phyloP scores from a whole-genome alignment of 176 grass and related monocot genomes.

The Zea luxurians region DNA sequence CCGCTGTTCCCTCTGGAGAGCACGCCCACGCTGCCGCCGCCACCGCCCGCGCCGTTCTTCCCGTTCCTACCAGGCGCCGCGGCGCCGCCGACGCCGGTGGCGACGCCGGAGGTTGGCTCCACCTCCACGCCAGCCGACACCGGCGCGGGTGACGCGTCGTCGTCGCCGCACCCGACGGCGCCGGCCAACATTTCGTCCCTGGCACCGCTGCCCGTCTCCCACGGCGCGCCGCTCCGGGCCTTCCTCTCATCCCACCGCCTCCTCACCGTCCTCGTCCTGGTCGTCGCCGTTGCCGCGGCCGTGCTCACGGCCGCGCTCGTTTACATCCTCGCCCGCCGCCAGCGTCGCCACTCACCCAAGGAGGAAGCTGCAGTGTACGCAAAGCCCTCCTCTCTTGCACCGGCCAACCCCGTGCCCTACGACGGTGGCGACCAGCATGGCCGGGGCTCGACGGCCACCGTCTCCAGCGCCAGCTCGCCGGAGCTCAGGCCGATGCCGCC shows the following conservation, averaged over 20 bases:
- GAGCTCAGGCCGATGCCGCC: slow-evolving; percentile 90
- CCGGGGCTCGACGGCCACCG: slow-evolving; percentile 41
- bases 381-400: slow-evolving; percentile 42
- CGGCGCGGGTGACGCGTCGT: background rate
- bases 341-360: slow-evolving; percentile 7
- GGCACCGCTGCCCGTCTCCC: slow-evolving; percentile 36
- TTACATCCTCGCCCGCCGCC: slow-evolving; percentile 37
- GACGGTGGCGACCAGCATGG: slow-evolving; percentile 45
- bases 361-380: slow-evolving; percentile 32
- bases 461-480: slow-evolving; percentile 63
- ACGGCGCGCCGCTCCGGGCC: slow-evolving; percentile 34
- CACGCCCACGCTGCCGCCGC: slow-evolving; percentile 38
- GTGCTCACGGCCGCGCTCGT: slow-evolving; percentile 23
- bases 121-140: background rate
- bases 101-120: background rate
- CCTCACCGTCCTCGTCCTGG: slow-evolving; percentile 40
- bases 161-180: slow-evolving; percentile 50
- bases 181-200: slow-evolving; percentile 48
- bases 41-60: slow-evolving; percentile 46
- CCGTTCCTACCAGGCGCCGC: slow-evolving; percentile 45
- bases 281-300: slow-evolving; percentile 20
- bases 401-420: slow-evolving; percentile 36
- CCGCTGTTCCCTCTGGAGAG: slow-evolving; percentile 55
- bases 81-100: background rate
- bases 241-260: slow-evolving; percentile 49